phyloP scores from a whole-genome alignment of 352 stramenopile species.

The Halophytophthora polymorphica region DNA sequence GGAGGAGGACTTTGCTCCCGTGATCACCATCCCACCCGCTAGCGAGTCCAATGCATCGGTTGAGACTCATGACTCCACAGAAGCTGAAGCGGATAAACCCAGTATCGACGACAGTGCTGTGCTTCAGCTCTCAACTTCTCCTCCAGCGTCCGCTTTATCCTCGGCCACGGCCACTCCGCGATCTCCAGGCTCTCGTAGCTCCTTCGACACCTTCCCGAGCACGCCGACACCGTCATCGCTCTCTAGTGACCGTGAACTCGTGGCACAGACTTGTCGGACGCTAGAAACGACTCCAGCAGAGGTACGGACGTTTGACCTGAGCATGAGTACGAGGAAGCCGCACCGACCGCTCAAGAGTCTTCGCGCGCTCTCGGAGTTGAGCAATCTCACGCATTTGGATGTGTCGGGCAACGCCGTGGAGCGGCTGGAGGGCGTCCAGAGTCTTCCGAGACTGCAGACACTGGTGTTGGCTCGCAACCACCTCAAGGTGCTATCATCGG shows the following conservation, averaged over 20 bases:
- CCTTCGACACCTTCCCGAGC: constrained; percentile 24
- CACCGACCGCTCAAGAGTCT: constrained; percentile 62
- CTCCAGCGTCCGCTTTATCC: constrained; percentile 14
- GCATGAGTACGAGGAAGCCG: constrained; percentile 40
- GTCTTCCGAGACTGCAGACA: constrained; percentile 37
- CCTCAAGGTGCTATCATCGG: constrained; percentile 49
- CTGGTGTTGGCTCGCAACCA: constrained; percentile 67
- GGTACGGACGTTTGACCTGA: constrained; percentile 43
- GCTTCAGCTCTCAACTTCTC: constrained; percentile 8
- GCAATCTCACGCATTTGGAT: constrained; percentile 51
- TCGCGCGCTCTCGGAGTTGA: constrained; percentile 41
- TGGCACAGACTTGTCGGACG: constrained; percentile 30
- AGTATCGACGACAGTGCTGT: constrained; percentile 11
- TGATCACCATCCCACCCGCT: too few relatives aligned
- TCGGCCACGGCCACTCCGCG: constrained; percentile 15
- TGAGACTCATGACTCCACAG: too few relatives aligned
- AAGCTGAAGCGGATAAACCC: constrained; percentile 18
- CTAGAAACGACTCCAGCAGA: constrained; percentile 22
- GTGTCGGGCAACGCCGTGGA: constrained; percentile 63
- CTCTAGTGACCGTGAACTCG: constrained; percentile 35
- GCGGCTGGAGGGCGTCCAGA: constrained; percentile 55
- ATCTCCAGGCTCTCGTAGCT: constrained; percentile 22
- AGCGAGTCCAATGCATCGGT: too few relatives aligned
- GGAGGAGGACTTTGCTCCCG: too few relatives aligned
- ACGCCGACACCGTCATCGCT: constrained; percentile 12